phyloP scores from a whole-genome alignment of 768 basidiomycete genomes.

The Tricholoma sp. region DNA sequence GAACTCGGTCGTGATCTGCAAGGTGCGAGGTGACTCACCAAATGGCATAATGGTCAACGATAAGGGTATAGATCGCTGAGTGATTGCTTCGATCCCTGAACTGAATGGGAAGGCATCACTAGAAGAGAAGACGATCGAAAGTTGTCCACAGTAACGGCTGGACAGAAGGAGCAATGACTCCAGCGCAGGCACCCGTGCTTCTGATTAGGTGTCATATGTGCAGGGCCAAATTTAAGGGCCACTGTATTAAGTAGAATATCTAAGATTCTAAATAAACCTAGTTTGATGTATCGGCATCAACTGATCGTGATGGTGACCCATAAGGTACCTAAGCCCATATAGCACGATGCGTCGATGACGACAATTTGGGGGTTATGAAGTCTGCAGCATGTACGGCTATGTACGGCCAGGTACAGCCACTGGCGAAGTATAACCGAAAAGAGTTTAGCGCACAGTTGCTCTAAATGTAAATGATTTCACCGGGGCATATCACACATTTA shows the following conservation, averaged over 20 bases:
- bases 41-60: not conserved
- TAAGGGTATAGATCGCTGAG: not conserved
- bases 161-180: constrained; percentile 1
- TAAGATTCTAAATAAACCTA: not conserved
- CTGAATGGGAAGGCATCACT: not conserved
- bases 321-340: not conserved
- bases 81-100: not conserved
- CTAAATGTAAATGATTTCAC: too few relatives aligned
- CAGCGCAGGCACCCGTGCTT: constrained; percentile 1
- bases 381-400: not conserved
- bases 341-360: not conserved
- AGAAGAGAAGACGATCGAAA: not conserved
- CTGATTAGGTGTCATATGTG: not conserved
- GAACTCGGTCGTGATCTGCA: not conserved
- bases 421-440: too few relatives aligned
- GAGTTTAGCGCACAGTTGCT: too few relatives aligned
- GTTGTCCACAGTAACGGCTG: not conserved
- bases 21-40: not conserved
- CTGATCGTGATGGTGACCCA: constrained; percentile 1
- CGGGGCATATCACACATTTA: not conserved
- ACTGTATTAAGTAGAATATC: not conserved
- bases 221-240: not conserved
- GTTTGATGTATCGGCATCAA: not conserved
- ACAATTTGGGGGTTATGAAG: not conserved
- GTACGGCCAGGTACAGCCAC: not conserved